Evolutionary conservation across 768 basidiomycete genomes (phyloP), one percentile per base, ranked within the genome.

Genomic region (Auriculariales sp.): DNA sequence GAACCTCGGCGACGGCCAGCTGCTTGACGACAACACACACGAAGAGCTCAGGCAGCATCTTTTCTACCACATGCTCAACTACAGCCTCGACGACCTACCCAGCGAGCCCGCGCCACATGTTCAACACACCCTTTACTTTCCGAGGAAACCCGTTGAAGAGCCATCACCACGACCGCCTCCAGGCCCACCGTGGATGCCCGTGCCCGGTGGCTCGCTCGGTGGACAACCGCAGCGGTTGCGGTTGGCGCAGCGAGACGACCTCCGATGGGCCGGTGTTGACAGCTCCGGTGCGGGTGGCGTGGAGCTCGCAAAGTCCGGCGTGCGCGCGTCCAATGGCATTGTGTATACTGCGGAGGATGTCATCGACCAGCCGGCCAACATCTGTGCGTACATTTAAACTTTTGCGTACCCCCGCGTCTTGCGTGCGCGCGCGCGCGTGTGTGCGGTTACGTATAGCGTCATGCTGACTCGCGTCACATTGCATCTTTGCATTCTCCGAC

Each of bases 1-100:
- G 31, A 28, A 46, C 28, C 51, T 33, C 27, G 53, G 47, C 32
- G 57, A 59, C 17, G 56, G 66, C 3, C 72, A 72, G 69, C 55
- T 29, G 56, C 58, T 77, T 31, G 71, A 71, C 22, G 92, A 93
- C 65, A 97, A 97, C 62, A 68, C 92, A 28, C 77, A 89, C 51
- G 80, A 86, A 58, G 69, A 77, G 52, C 75, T 98, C 39, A 75
- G 94, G 48, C 92, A 95, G 58, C 83, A 93, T 58, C 73, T 99
- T 48, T 81, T 97, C 59, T 98, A 98, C 62, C 95, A 98, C 64
- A 66, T 97, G 39, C 71, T 98, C 56, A 95, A 98, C 64, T 79
- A 79, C 62, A 77, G 84, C 4, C 61, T 95, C 28, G 57, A 71
- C 17, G 57, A 62, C 24, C 51, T 70, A 14, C 69, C 77, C 27